Conservation (phyloP, 768 basidiomycete genomes). For the Lentinus brumalis region DNA sequence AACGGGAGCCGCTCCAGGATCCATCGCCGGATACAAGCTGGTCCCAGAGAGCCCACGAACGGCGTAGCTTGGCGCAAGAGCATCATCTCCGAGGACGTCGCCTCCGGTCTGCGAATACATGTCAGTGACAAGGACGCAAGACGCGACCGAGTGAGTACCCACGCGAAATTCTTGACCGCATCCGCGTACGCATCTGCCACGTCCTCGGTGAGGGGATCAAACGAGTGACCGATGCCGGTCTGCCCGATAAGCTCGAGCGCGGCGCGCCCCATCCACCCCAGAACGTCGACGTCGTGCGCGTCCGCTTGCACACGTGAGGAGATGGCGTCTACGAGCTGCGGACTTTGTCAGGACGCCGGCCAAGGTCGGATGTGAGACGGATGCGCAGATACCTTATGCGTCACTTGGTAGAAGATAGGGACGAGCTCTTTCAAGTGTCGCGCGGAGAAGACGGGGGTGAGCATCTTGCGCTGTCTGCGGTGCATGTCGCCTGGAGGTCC, state of each 20-base stretch:
- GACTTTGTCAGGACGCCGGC: not conserved
- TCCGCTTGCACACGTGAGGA: conserved; percentile 4
- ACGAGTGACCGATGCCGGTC: conserved; percentile 28
- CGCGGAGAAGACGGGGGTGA: conserved; percentile 19
- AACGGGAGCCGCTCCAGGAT: conserved; percentile 38
- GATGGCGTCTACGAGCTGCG: conserved; percentile 25
- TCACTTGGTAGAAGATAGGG: conserved; percentile 20
- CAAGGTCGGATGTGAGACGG: not conserved
- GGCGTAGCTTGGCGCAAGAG: conserved; percentile 21
- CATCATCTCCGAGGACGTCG: conserved; percentile 2
- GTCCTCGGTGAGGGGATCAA: conserved; percentile 26
- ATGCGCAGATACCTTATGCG: conserved; percentile 4
- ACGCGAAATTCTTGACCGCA: conserved; percentile 27
- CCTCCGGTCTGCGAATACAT: not conserved
- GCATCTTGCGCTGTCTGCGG: conserved; percentile 25
- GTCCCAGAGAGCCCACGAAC: conserved; percentile 13
- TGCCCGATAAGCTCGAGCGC: conserved; percentile 32
- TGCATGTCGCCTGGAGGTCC: conserved; percentile 19
- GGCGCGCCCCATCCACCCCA: conserved; percentile 28
- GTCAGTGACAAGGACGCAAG: not conserved
- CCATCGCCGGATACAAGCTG: conserved; percentile 34
- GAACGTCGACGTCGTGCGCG: conserved; percentile 22
- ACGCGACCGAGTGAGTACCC: conserved; percentile 3
- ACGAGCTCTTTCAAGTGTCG: conserved; percentile 15
- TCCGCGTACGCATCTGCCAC: conserved; percentile 23